Percentiles rank a stretch among this genome's conserved stretches.
These are phyloP conservation scores for Dunaliella primolecta DNA, from an alignment of 139 green algal species.

Conservation along the genomic window DNA sequence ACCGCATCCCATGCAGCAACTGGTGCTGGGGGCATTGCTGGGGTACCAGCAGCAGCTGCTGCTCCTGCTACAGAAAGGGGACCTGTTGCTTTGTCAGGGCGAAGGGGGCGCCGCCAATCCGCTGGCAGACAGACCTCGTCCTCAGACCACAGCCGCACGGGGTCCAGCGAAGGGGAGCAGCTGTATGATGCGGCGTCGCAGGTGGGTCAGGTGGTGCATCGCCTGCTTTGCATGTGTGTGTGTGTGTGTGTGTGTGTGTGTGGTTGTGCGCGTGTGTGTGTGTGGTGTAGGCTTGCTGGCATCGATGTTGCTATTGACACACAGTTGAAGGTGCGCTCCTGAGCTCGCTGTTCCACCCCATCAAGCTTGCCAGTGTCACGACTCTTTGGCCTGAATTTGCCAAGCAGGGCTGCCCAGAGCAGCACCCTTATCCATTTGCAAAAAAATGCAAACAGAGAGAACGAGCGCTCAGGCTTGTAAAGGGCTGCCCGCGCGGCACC, in stretches of 20 bases:
- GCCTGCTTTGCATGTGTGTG: no score
- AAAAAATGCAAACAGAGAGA: no score
- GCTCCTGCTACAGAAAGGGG: not conserved
- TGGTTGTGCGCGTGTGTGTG: not conserved
- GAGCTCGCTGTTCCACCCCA: not conserved
- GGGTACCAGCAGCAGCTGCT: not conserved
- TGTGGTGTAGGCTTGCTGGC: not conserved
- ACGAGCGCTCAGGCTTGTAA: not conserved
- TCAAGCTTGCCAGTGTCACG: not conserved
- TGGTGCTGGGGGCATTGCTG: not conserved
- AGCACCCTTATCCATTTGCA: no score
- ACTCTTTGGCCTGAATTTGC: not conserved
- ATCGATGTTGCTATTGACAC: not conserved
- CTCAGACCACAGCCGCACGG: not conserved
- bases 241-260: not conserved
- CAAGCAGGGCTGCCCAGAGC: no score
- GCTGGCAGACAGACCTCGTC: not conserved
- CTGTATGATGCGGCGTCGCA: not conserved
- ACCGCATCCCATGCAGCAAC: not conserved
- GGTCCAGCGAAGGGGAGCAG: not conserved
- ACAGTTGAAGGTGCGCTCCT: not conserved
- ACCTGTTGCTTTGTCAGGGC: not conserved
- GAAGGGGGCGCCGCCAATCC: not conserved
- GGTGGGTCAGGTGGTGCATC: not conserved
- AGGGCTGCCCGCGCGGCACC: not conserved